These are phyloP conservation scores for Biscutella laevigata DNA, from an alignment of 441 rosid genomes.

Conservation along the genomic window DNA sequence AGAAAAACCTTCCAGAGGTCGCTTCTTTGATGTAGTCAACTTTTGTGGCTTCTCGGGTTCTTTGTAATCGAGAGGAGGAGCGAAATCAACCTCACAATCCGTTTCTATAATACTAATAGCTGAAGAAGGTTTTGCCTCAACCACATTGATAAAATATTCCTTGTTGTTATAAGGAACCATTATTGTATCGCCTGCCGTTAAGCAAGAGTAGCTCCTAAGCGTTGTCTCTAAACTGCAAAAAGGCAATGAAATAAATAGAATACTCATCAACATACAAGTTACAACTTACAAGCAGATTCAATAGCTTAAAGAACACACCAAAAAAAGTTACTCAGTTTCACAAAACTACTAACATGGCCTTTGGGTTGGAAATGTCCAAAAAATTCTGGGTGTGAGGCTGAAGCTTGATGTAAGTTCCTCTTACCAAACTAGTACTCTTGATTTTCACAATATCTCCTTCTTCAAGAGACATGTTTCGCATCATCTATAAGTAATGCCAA, in stretches of 20 bases:
- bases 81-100: conserved; percentile 66
- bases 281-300: background rate
- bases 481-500: conserved; percentile 31
- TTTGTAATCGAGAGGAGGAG: conserved; percentile 57
- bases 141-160: conserved; percentile 45
- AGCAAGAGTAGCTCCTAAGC: conserved; percentile 60
- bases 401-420: conserved; percentile 42
- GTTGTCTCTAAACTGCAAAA: conserved; percentile 57
- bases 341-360: conserved; percentile 41
- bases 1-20: conserved; percentile 38
- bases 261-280: background rate
- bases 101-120: conserved; percentile 66
- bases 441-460: conserved; percentile 42
- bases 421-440: conserved; percentile 32
- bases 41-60: conserved; percentile 44
- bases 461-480: conserved; percentile 43
- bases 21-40: conserved; percentile 28
- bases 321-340: background rate
- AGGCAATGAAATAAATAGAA: background rate
- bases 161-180: conserved; percentile 67
- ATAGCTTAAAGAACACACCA: background rate
- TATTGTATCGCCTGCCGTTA: conserved; percentile 54
- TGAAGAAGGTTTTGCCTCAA: conserved; percentile 48
- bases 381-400: conserved; percentile 49
- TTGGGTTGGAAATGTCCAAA: conserved; percentile 47